Evolutionary conservation across 805 yeast genomes (phyloP).

Genomic region (Saturnispora halmiae): DNA sequence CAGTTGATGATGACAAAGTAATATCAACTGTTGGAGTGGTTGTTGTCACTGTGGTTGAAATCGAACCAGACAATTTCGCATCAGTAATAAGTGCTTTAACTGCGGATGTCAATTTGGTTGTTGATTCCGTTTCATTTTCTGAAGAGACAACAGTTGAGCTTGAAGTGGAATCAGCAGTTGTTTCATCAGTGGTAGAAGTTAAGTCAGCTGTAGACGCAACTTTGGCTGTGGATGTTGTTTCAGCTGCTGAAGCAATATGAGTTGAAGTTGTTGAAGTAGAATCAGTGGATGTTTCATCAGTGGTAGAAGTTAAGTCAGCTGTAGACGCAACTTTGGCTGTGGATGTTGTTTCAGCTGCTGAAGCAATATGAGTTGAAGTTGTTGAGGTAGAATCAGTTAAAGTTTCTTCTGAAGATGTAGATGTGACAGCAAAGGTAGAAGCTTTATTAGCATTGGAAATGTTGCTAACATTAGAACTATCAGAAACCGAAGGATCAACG

Average conservation of each 20-base stretch:
- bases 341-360: background rate
- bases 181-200: background rate
- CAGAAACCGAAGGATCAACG: background rate
- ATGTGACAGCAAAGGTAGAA: background rate
- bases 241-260: background rate
- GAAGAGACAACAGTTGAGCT: background rate
- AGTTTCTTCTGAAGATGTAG: conserved; percentile 1
- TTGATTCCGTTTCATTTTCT: background rate
- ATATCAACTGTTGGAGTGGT: background rate
- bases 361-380: background rate
- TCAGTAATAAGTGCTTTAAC: no score
- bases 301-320: background rate
- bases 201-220: background rate
- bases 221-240: background rate
- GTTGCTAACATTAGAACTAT: no score
- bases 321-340: background rate
- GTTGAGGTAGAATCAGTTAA: background rate
- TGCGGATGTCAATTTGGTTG: background rate
- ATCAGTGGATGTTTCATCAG: background rate
- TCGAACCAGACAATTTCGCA: no score
- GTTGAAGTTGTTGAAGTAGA: background rate
- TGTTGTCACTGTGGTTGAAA: background rate
- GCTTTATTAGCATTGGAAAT: background rate
- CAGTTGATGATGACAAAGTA: no score
- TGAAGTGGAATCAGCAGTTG: background rate